Base-by-base conservation (phyloP, 2,329 filamentous ascomycete genomes). In the Stromatinia cepivora region DNA sequence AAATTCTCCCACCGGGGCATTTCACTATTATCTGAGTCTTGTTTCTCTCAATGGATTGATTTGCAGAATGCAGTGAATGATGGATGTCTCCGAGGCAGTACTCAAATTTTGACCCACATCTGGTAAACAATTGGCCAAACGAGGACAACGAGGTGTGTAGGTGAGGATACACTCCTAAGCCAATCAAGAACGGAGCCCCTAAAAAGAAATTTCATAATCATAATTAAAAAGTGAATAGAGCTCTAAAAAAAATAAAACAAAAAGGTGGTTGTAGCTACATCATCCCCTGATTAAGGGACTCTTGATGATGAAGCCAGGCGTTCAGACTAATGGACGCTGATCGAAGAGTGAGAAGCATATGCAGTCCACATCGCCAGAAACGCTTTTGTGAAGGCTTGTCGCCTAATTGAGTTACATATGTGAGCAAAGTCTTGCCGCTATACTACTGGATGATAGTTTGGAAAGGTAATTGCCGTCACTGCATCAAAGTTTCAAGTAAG, bases 271-370 rank as follows among this genome's bases (percentile, higher is more conserved):
- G 22, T 20, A 63, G 48, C 22, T 1, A 6, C 46, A 63, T n/a
- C 61, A 63, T 63, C 46, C 61, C 34, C 46, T 39, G 31, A 39
- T 25, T 36, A 48, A 50, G 46, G 28, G 61, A 39, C 61, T 63
- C 61, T 63, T 28, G 46, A 63, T 63, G 31, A 63, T 63, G 61
- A 11, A 4, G n/a, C 34, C 34, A 52, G 61, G 61, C 46, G 61
- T 3, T 42, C 31, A 28, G 34, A 28, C 46, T 22, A 25, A 64
- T 22, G 3, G n/a, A 64, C 61, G 46, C 46, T 64, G 61, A 50
- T 17, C 61, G 34, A 39, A 52, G 46, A 64, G 46, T 17, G 31
- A 64, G 61, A 64, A 28, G 13, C 61, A 64, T 52, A 5, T 9
- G n/a, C 48, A 64, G 61, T 0, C 5, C 46, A 64, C 34, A 42